Evolutionary conservation across 495 filamentous ascomycete species (phyloP), one percentile per base, ranked within the genome.

Genomic region (Annulohypoxylon bovei): DNA sequence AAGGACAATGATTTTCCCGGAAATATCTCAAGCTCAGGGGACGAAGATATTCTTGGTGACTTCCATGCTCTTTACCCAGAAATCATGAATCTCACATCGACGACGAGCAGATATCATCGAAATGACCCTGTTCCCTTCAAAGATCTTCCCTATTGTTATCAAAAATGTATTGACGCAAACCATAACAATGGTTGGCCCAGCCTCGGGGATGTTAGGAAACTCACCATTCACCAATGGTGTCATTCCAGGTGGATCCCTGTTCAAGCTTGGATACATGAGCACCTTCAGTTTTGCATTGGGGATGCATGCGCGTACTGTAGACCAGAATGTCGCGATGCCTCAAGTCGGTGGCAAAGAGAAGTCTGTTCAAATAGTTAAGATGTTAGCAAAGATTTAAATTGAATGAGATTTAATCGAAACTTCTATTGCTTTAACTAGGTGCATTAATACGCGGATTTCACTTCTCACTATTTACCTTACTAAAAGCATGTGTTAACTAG

Each of bases 221-320:
- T 63, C 3, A 63, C 60, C 0, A 16, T 63, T 4, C 20, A 63
- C 23, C 9, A 62, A 25, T 63, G 60, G 60, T 63, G 60, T 5
- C 47, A 42, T 22, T 63, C 46, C 2, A 63, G 42, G n/a, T 63
- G 47, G 46, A 54, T 63, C 6, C 47, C 32, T 1, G 47, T 16
- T 6, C 47, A 54, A 20, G 23, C 28, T 8, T 63, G 60, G 60
- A 37, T 63, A 4, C 14, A 27, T 6, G 60, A 63, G 8, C 60
- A 63, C 32, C 49, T 53, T 18, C 60, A 63, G 33, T 53, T 27
- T 11, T 63, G 60, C 7, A 22, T 62, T 4, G 49, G 49, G n/a
- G 28, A 54, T 27, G 20, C 46, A 9, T 49, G 46, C 27, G 3
- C 1, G 27, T 11, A n/a, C 7, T 49, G 46, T 18, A 25, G 23